Evolutionary conservation across 441 rosid species (phyloP).

Genomic region (Adansonia gregorii): DNA sequence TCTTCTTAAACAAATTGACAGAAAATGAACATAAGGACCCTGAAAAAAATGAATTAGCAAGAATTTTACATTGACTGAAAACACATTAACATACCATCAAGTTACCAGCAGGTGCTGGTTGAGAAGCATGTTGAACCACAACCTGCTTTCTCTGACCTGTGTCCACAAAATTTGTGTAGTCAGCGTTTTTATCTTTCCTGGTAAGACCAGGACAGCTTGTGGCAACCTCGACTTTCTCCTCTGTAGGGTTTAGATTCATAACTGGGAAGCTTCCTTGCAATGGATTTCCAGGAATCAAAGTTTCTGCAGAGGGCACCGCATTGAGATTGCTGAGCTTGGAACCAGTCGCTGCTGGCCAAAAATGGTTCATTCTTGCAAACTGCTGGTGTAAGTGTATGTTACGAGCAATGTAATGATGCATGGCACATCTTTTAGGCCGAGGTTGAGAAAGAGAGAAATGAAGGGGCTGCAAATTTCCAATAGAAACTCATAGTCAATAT

Average conservation of each 20-base stretch:
- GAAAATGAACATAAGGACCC: constrained; percentile 5
- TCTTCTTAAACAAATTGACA: constrained; percentile 13
- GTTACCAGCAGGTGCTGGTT: constrained; percentile 36
- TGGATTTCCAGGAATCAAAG: constrained; percentile 33
- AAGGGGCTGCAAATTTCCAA: constrained; percentile 35
- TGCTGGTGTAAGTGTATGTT: constrained; percentile 55
- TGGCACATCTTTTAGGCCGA: constrained; percentile 52
- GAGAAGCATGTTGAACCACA: constrained; percentile 36
- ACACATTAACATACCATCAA: constrained; percentile 39
- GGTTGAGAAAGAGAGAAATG: constrained; percentile 42
- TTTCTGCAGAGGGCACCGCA: constrained; percentile 24
- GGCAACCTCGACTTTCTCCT: constrained; percentile 32
- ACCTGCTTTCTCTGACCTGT: constrained; percentile 38
- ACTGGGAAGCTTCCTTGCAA: constrained; percentile 40
- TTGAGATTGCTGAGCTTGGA: constrained; percentile 33
- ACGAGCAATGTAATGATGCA: constrained; percentile 54
- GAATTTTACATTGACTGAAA: background rate
- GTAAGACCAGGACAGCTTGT: constrained; percentile 22
- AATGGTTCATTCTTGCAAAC: constrained; percentile 39
- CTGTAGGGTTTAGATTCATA: constrained; percentile 38
- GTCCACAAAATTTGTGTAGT: constrained; percentile 27
- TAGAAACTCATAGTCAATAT: constrained; percentile 22
- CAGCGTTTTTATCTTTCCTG: constrained; percentile 41
- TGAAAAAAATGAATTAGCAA: background rate
- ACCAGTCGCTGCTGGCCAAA: constrained; percentile 40